Evolutionary conservation across 345 rosid genomes (phyloP), one percentile per base, ranked within the genome.

Genomic region (Mercurialis annua): DNA sequence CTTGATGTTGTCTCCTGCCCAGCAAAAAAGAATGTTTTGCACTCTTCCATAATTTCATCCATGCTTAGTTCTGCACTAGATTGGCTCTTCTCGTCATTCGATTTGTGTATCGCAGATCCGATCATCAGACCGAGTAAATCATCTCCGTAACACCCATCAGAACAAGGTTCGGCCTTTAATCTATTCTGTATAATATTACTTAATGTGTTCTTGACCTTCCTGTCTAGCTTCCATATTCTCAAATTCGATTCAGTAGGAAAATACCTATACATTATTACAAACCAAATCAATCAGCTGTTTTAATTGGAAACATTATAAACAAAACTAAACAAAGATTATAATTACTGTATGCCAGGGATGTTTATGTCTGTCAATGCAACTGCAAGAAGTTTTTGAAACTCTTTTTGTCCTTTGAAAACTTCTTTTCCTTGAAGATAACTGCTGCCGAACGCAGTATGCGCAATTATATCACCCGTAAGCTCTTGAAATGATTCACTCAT

Each of bases 381-480:
- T 60, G 24, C 76, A 70, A 40, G 72, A 38, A 71, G 74, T 51
- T 86, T 81, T 40, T 85, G 89, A 46, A 93, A 96, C 50, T 82
- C 81, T 36, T 36, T 3, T 36, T 36, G 40, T 36, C 5, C 40
- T 9, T 3, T 36, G 9, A 36, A n/a, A n/a, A n/a, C n/a, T n/a
- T n/a, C n/a, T n/a, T n/a, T n/a, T n/a, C n/a, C n/a, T 7, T 88
- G 76, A 80, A 86, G 97, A 7, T 83, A 87, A 80, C 92, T 88
- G 26, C 83, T 87, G 1, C 97, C 97, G 64, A 90, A 93, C 40
- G 89, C 94, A 9, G 92, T 82, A 29, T 84, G 82, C 11, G 92
- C 84, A 12, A 92, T 87, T 51, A 92, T 80, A 54, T 90, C 96
- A 36, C 75, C 87, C 90, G 0, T 96, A 84, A 1, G 88, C 76